Conservation (phyloP, 257 asterid species). For the Plantago ovata region DNA sequence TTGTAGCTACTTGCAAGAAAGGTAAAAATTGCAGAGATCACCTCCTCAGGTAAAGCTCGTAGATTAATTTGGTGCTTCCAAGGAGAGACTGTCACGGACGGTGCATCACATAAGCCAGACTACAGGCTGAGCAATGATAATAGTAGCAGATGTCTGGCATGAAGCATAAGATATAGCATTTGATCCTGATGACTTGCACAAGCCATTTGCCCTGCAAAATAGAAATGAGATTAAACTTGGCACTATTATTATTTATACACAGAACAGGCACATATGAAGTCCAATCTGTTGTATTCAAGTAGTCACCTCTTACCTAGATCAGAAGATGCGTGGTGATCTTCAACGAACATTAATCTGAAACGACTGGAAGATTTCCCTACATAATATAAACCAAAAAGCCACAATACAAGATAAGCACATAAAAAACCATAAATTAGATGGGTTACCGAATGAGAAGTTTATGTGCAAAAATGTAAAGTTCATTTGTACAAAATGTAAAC, state of each 20-base stretch:
- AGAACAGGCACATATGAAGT: neutral
- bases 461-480: slow-evolving; percentile 14
- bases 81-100: too few relatives aligned
- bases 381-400: slow-evolving; percentile 22
- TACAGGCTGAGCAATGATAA: neutral
- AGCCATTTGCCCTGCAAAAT: slow-evolving; percentile 13
- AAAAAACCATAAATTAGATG: slow-evolving; percentile 6
- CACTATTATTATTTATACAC: neutral
- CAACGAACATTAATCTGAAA: slow-evolving; percentile 16
- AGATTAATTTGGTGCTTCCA: slow-evolving; percentile 3
- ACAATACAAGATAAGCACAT: slow-evolving; percentile 7
- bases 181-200: slow-evolving; percentile 3
- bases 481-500: neutral
- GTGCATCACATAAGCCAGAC: too few relatives aligned
- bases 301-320: slow-evolving; percentile 24
- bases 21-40: slow-evolving; percentile 1
- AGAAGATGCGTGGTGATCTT: slow-evolving; percentile 16
- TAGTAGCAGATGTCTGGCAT: neutral
- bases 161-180: slow-evolving; percentile 10
- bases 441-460: slow-evolving; percentile 8
- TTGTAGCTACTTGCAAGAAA: neutral
- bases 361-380: slow-evolving; percentile 20
- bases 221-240: slow-evolving; percentile 4
- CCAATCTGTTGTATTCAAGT: neutral
- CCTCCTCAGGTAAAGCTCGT: slow-evolving; percentile 6